These are phyloP conservation scores for Ophiostoma ulmi DNA, from an alignment of 2,329 filamentous ascomycete species.

Conservation along the genomic window DNA sequence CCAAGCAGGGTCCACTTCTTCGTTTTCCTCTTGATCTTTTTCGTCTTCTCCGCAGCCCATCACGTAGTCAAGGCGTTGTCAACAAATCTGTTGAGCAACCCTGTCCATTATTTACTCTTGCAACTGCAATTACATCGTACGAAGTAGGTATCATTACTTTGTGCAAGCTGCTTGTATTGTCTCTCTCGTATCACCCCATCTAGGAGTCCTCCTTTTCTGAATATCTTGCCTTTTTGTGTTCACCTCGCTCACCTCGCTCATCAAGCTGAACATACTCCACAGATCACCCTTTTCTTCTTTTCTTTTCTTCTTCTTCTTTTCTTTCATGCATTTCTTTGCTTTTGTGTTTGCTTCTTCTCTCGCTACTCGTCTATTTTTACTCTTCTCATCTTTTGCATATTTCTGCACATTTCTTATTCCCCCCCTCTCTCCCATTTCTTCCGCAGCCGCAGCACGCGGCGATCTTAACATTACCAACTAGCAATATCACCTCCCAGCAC, in stretches of 20 bases:
- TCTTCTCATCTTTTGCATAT: background rate
- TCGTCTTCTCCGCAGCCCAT: conserved; percentile 9
- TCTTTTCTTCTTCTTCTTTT: background rate
- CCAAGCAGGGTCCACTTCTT: background rate
- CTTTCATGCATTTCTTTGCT: background rate
- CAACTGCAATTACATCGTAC: background rate
- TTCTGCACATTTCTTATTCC: background rate
- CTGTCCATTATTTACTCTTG: background rate
- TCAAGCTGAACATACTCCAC: background rate
- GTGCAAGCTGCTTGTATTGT: background rate
- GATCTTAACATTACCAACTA: background rate
- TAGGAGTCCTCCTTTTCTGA: no score
- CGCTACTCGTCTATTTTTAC: background rate
- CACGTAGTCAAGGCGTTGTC: conserved; percentile 2
- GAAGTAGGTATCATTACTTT: background rate
- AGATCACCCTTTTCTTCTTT: background rate
- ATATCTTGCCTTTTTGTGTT: background rate
- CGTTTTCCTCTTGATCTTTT: background rate
- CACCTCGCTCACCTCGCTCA: background rate
- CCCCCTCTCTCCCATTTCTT: background rate
- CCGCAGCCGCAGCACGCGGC: conserved; percentile 4
- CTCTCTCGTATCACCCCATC: background rate
- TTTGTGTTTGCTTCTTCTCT: background rate
- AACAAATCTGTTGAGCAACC: background rate
- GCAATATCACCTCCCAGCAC: conserved; percentile 12